Base-by-base conservation (phyloP, 805 yeast species). In the Cyberlindnera nakhonratchasimensis region DNA sequence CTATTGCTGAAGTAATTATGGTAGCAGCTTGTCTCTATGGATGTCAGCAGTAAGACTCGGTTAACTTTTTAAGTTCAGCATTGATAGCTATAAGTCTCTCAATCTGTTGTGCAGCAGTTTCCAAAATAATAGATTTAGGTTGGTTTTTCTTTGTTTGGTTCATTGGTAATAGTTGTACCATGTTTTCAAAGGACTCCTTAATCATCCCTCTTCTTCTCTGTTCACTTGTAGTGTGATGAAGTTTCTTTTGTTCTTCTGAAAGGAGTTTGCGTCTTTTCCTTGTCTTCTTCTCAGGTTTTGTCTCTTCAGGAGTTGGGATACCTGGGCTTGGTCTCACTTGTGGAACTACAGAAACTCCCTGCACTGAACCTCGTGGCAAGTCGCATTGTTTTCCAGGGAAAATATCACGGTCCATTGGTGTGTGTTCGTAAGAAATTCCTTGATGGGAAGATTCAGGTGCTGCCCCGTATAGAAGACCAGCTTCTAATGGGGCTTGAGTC, bases 201-300 rank as follows among this genome's bases (percentile, higher is more conserved):
- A 58, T 57, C 31, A 48, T 20, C 2, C 44, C 47, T 23, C 62
- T 37, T 29, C 62, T 44, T 35, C 48, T 46, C 33, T 57, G 55
- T 33, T 58, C 62, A 46, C 60, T 55, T 9, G 55, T 47, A 1
- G 47, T 53, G 26, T 58, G 62, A 25, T 55, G 57, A 7, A 32
- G 17, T 30, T 57, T 57, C 41, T 58, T 58, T 30, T 58, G 52
- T 9, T 55, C 59, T 13, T 55, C 61, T 1, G 57, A 45, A 1
- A 58, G 41, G 2, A 50, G 28, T 22, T 49, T 53, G 16, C 54
- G 37, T 25, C 37, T 21, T n/a, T 36, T 28, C 12, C 20, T 36
- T 20, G 33, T 3, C 32, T 25, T 37, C 22, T 16, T 26, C 19
- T 30, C 25, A 9, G 16, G n/a, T 16, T 23, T 19, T 25, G 3